Conservation (phyloP, 495 filamentous ascomycete species). For the Penicillium paradoxum region DNA sequence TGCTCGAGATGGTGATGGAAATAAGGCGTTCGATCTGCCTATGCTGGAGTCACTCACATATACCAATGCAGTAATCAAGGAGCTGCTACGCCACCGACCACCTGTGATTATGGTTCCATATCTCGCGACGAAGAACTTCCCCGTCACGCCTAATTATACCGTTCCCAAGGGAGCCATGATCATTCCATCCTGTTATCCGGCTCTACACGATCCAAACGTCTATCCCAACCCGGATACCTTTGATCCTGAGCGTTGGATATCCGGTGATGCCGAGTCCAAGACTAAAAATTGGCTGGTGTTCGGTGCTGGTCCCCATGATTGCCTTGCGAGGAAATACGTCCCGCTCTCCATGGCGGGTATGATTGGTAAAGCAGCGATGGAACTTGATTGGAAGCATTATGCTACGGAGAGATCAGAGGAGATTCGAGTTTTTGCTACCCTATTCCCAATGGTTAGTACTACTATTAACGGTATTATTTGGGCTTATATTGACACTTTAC, state of each 20-base stretch:
- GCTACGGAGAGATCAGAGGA: slow-evolving; percentile 72
- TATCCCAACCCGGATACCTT: slow-evolving; percentile 81
- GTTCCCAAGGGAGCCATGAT: slow-evolving; percentile 89
- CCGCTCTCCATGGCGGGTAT: slow-evolving; percentile 77
- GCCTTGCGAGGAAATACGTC: slow-evolving; percentile 83
- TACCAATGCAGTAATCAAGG: slow-evolving; percentile 82
- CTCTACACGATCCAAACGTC: slow-evolving; percentile 82
- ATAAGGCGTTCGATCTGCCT: slow-evolving; percentile 64
- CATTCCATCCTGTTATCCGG: slow-evolving; percentile 77
- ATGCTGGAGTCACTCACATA: slow-evolving; percentile 83
- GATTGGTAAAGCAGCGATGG: slow-evolving; percentile 80
- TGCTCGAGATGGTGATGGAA: slow-evolving; percentile 65
- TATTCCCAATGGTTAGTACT: slow-evolving; percentile 80
- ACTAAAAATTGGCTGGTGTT: slow-evolving; percentile 96
- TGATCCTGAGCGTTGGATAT: slow-evolving; percentile 80
- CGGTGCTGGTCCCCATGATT: slow-evolving; percentile 88
- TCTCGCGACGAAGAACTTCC: slow-evolving; percentile 82
- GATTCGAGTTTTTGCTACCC: slow-evolving; percentile 92
- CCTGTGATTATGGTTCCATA: slow-evolving; percentile 97
- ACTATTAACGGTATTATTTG: neutral
- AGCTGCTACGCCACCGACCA: slow-evolving; percentile 86
- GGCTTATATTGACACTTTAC: neutral
- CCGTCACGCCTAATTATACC: slow-evolving; percentile 76
- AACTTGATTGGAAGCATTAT: slow-evolving; percentile 82
- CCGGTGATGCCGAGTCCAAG: slow-evolving; percentile 82